These are phyloP conservation scores for Yamadazyma membranifaciens DNA, from an alignment of 1,139 yeast genomes.

Conservation along the genomic window DNA sequence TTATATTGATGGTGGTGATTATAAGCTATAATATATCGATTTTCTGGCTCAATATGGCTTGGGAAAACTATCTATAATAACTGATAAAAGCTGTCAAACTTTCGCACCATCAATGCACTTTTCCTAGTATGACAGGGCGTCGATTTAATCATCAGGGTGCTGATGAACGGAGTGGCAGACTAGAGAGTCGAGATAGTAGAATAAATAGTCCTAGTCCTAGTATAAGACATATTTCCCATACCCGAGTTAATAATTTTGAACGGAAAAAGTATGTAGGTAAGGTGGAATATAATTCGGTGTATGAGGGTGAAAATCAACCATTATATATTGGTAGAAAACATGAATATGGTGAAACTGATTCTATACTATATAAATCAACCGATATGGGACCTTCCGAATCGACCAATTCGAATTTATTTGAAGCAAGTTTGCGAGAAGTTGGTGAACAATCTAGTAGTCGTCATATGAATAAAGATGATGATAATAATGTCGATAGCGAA, in stretches of 20 bases:
- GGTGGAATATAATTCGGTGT: slow-evolving; percentile 16
- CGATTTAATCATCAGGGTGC: neutral
- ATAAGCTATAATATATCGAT: too few relatives aligned
- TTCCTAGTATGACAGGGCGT: neutral
- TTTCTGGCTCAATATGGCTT: too few relatives aligned
- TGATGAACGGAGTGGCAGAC: neutral
- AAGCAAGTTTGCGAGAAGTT: slow-evolving; percentile 3
- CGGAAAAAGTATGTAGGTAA: slow-evolving; percentile 8
- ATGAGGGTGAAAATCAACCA: slow-evolving; percentile 17
- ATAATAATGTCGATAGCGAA: neutral
- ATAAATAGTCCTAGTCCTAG: slow-evolving; percentile 31
- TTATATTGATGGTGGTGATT: neutral
- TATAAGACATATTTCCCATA: slow-evolving; percentile 29
- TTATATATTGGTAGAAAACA: slow-evolving; percentile 10
- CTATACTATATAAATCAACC: slow-evolving; percentile 7
- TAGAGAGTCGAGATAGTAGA: neutral
- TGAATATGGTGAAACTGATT: slow-evolving; percentile 6
- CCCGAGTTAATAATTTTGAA: slow-evolving; percentile 26
- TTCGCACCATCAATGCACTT: neutral
- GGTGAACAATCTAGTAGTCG: neutral
- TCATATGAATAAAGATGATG: neutral
- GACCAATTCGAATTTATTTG: slow-evolving; percentile 1
- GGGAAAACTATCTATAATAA: too few relatives aligned
- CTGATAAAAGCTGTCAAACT: slow-evolving; percentile 1
- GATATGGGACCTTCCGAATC: neutral